Base-by-base conservation (phyloP, 139 green algal species). In the Chloropicon primus region DNA sequence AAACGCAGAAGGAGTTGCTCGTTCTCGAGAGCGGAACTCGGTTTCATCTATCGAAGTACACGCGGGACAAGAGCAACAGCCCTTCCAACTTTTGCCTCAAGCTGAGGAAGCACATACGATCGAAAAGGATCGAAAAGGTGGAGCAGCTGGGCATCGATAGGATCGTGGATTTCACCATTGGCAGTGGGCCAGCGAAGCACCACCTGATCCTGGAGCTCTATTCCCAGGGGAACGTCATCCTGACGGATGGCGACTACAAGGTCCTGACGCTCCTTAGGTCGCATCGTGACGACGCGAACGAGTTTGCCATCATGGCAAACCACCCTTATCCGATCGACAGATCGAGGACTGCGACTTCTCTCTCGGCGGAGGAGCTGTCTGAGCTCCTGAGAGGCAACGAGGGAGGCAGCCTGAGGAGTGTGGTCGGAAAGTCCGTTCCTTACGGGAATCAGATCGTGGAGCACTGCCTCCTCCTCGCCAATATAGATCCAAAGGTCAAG, bases 161-260 rank as follows among this genome's bases (percentile, higher is more conserved):
- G 72, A 87, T 98, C 26, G 88, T 97, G 54, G 91, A 97, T 78
- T 93, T 99, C 73, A 88, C 89, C 21, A 97, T 99, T 84, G 92
- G 93, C 23, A 83, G 53, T 3, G 94, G 93, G 0, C 91, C 96
- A 0, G 82, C 77, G 0, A 85, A 84, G 29, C 83, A 92, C 80
- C 93, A 99, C 86, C 81, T 99, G 2, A 88, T 99, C 25, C 85
- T 99, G 71, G 95, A 99, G 86, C 89, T 98, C 72, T 98, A 97
- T 81, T 88, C 92, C 1, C 89, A 96, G 87, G 94, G 95, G 10
- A 99, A 99, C 82, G 80, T 99, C 1, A 86, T 99, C 28, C 83
- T 99, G 27, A 94, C 90, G 0, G 93, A 99, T 82, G 24, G 25
- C 24, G 84, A 89, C 23, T 98, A 94, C 80, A 82, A 93, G 23